phyloP scores from a whole-genome alignment of 768 basidiomycete species.

The Trametes sanguinea region DNA sequence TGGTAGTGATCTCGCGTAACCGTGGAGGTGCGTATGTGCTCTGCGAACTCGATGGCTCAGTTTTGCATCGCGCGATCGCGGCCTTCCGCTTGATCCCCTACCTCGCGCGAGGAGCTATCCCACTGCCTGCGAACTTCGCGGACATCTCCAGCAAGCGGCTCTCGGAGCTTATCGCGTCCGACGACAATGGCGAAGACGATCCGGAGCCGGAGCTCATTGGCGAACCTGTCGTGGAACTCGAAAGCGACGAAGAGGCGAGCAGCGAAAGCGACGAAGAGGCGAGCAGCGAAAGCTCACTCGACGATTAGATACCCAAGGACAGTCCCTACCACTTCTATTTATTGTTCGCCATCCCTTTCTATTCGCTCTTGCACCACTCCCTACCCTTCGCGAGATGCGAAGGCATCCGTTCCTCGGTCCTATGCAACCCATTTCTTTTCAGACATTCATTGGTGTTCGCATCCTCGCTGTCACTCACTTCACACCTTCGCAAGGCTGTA shows the following conservation, averaged over 20 bases:
- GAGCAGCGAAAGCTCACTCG: no score
- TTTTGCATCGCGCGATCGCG: conserved; percentile 15
- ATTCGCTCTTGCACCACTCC: no score
- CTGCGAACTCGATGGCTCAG: conserved; percentile 27
- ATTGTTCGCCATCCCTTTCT: no score
- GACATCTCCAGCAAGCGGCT: background rate
- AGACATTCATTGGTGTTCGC: background rate
- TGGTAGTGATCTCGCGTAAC: conserved; percentile 22
- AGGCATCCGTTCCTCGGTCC: no score
- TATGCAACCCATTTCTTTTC: no score
- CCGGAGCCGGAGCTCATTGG: background rate
- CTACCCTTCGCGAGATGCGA: no score
- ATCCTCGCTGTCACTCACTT: background rate
- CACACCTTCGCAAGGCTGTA: background rate
- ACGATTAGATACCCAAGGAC: no score
- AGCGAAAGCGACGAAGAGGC: no score
- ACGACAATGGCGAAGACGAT: conserved; percentile 2
- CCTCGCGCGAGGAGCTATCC: background rate
- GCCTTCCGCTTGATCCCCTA: conserved; percentile 30
- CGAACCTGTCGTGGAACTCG: background rate
- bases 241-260: no score
- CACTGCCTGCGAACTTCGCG: background rate
- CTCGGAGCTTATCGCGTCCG: background rate
- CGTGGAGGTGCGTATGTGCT: conserved; percentile 21
- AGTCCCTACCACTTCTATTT: no score